Percentiles rank a stretch among this genome's conserved stretches.
These are phyloP conservation scores for Hebeloma cylindrosporum DNA, from an alignment of 768 basidiomycete genomes.

Conservation along the genomic window DNA sequence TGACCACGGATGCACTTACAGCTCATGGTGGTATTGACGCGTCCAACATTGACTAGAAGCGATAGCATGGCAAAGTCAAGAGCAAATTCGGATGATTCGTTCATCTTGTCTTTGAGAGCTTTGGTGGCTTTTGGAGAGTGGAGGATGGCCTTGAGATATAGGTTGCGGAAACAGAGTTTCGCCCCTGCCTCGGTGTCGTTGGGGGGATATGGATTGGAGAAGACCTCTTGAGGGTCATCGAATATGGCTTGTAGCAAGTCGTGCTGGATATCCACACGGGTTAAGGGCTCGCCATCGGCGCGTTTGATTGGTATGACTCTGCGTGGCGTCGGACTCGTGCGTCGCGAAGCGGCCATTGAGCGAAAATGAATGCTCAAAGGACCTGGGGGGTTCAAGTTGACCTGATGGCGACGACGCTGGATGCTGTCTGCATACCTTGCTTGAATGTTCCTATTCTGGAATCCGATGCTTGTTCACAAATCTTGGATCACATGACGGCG, in stretches of 20 bases:
- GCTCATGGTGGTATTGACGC: conserved; percentile 81
- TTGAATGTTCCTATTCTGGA: conserved; percentile 1
- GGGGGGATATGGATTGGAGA: conserved; percentile 44
- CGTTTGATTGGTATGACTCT: conserved; percentile 50
- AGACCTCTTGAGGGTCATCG: conserved; percentile 58
- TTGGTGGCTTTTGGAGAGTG: conserved; percentile 69
- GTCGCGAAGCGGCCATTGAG: conserved; percentile 35
- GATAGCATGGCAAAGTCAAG: conserved; percentile 75
- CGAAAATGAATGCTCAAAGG: background rate
- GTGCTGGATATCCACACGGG: conserved; percentile 69
- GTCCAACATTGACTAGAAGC: conserved; percentile 73
- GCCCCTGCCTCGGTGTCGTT: conserved; percentile 17
- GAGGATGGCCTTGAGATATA: conserved; percentile 50
- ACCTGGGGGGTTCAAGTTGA: background rate
- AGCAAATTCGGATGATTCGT: conserved; percentile 55
- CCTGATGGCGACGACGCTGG: too few species aligned
- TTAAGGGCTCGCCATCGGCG: conserved; percentile 65
- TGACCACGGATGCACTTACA: conserved; percentile 47
- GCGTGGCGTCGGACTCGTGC: conserved; percentile 40
- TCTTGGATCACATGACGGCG: conserved; percentile 25
- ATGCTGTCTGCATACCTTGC: too few species aligned
- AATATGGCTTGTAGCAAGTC: conserved; percentile 82
- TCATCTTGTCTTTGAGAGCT: conserved; percentile 69
- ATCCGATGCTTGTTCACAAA: conserved; percentile 11
- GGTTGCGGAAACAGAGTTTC: conserved; percentile 59